phyloP scores from a whole-genome alignment of 1,139 yeast genomes.

The Scheffersomyces insectosa region DNA sequence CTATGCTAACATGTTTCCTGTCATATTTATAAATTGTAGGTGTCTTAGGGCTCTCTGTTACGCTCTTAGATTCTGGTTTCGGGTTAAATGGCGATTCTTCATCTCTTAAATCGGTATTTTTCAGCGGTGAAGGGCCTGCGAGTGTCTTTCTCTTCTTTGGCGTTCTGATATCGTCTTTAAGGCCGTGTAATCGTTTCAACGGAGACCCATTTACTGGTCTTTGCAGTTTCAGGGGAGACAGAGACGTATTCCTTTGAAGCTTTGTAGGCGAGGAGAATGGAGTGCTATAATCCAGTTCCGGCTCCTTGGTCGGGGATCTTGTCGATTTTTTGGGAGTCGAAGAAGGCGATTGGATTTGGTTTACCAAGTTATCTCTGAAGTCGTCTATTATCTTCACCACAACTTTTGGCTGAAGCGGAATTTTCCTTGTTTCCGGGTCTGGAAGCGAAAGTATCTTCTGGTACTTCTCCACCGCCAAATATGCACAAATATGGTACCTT shows the following conservation, averaged over 20 bases:
- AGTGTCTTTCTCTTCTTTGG: background rate
- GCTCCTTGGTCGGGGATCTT: slow-evolving; percentile 3
- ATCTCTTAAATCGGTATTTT: slow-evolving; percentile 14
- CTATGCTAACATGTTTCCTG: slow-evolving; percentile 34
- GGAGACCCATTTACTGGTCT: slow-evolving; percentile 21
- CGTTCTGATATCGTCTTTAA: slow-evolving; percentile 13
- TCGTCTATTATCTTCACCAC: slow-evolving; percentile 42
- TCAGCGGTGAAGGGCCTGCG: background rate
- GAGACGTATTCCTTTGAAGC: background rate
- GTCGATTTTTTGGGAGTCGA: slow-evolving; percentile 28
- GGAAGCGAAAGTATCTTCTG: slow-evolving; percentile 44
- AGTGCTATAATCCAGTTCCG: slow-evolving; percentile 5
- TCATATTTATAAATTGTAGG: slow-evolving; percentile 23
- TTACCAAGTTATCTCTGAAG: slow-evolving; percentile 39
- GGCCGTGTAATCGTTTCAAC: slow-evolving; percentile 27
- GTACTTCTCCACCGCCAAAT: slow-evolving; percentile 55
- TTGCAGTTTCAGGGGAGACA: slow-evolving; percentile 4
- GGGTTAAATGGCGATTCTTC: slow-evolving; percentile 37
- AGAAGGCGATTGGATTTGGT: slow-evolving; percentile 29
- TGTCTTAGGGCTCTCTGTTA: slow-evolving; percentile 11
- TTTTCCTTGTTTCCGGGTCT: slow-evolving; percentile 45
- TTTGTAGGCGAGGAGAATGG: slow-evolving; percentile 10
- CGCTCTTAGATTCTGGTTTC: slow-evolving; percentile 12
- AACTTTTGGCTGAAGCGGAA: slow-evolving; percentile 59
- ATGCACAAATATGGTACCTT: slow-evolving; percentile 66